Evolutionary conservation across 2,329 filamentous ascomycete species (phyloP), one percentile per base, ranked within the genome.

Genomic region (Paraconiothyrium brasiliense): DNA sequence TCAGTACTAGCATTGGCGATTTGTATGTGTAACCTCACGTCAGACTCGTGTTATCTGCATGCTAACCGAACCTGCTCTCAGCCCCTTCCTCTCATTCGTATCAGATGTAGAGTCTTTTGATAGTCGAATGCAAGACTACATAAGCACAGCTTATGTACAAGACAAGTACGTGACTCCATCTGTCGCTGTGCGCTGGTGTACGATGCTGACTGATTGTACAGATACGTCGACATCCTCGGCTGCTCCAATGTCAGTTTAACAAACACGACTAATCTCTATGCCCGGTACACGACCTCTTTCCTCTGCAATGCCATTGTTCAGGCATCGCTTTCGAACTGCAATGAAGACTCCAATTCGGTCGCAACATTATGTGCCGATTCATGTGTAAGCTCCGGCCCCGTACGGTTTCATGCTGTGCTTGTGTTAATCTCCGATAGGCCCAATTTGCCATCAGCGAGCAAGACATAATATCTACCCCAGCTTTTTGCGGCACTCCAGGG

Each of bases 221-320:
- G 94, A 83, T 99, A 94, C 80, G 85, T 92, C 77, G 84, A 86
- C 57, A 83, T 93, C 51, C 86, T 99, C 66, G 94, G 94, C 59
- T 99, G 95, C 77, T 84, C 86, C 51, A 86, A 87, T 64, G 84
- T 97, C 71, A 88, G 95, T 73, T 85, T 94, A 59, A 88, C 87
- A 59, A 92, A 97, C 76, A 90, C 93, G 4, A 90, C 88, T 68
- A 86, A 91, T 72, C 87, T 94, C 73, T 99, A 99, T 80, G 94
- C 95, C 52, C 90, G 95, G 71, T 99, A 94, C 80, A 97, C 94
- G 5, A 95, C 89, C 50, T 95, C 92, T 63, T 90, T 96, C 66
- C 86, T 99, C 67, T 99, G 95, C 85, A 98, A 96, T 83, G 87
- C 92, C 67, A 91, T 99, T 74, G 87, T 99, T 54, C 95, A 99